Evolutionary conservation across 257 asterid species (phyloP).

Genomic region (Petunia secreta): DNA sequence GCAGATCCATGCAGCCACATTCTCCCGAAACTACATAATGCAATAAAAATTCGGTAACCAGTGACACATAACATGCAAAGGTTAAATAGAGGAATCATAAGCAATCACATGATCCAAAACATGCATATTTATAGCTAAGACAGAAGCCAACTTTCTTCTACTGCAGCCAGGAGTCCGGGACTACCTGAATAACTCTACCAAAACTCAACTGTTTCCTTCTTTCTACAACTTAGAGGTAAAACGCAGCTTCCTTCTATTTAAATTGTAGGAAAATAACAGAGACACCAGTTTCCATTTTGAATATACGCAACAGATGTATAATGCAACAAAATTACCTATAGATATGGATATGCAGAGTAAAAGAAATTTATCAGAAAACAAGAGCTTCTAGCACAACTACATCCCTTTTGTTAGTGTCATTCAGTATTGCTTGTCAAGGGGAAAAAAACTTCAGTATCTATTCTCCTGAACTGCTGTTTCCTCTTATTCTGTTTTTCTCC

Average conservation of each 20-base stretch:
- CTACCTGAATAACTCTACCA: neutral
- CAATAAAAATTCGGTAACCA: constrained; percentile 6
- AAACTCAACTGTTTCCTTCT: neutral
- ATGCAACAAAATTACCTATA: neutral
- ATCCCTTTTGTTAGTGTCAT: too few species aligned
- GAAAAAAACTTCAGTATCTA: neutral
- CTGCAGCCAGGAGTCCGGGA: neutral
- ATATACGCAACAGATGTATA: neutral
- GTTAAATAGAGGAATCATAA: neutral
- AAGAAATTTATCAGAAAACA: neutral
- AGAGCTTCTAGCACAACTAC: too few species aligned
- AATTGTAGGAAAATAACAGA: neutral
- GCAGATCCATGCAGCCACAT: constrained; percentile 97
- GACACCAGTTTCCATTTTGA: constrained; percentile 8
- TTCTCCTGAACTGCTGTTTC: constrained; percentile 1
- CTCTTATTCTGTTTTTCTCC: neutral
- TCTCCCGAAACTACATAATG: constrained; percentile 91
- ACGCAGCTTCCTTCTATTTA: neutral
- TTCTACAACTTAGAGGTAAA: neutral
- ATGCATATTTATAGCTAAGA: neutral
- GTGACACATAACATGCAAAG: neutral
- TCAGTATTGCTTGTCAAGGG: too few species aligned
- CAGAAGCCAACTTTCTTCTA: constrained; percentile 16
- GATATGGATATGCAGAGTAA: neutral
- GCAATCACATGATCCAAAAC: neutral